Evolutionary conservation across 1,139 yeast species (phyloP).

Genomic region (Pneumocystis murina): DNA sequence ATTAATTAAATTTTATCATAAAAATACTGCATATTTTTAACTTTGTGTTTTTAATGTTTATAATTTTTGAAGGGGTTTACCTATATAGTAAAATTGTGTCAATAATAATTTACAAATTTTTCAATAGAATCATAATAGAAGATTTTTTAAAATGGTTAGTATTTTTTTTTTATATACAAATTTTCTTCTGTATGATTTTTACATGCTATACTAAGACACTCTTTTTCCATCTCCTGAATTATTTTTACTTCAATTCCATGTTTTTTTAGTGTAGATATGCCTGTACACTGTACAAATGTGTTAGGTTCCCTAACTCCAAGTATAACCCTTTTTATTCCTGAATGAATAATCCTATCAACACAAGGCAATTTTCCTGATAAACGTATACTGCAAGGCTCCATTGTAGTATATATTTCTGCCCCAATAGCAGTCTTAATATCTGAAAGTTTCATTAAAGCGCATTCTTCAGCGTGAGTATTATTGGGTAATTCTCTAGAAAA

Average conservation of each 20-base stretch:
- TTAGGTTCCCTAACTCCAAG: constrained; percentile 90
- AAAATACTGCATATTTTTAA: too few species aligned
- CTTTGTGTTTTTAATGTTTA: too few species aligned
- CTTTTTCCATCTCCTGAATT: constrained; percentile 72
- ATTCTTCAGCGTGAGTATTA: constrained; percentile 95
- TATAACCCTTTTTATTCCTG: constrained; percentile 56
- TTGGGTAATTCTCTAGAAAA: constrained; percentile 85
- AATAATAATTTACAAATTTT: neutral
- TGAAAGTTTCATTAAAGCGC: constrained; percentile 62
- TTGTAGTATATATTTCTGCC: constrained; percentile 76
- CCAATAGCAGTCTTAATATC: constrained; percentile 50
- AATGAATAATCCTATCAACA: constrained; percentile 54
- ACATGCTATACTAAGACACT: constrained; percentile 55
- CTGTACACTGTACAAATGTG: constrained; percentile 66
- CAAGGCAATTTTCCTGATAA: constrained; percentile 87
- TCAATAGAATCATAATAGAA: neutral
- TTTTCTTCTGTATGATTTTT: constrained; percentile 41
- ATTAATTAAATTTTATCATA: too few species aligned
- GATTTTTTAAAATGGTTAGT: neutral
- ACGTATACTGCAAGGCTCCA: constrained; percentile 93
- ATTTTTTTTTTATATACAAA: neutral
- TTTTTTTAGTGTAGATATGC: constrained; percentile 38
- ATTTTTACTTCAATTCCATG: constrained; percentile 59
- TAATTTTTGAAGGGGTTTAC: too few species aligned
- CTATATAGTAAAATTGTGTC: too few species aligned